Evolutionary conservation across 202 grass and related monocot species (phyloP).

Genomic region (Carex arenaria): DNA sequence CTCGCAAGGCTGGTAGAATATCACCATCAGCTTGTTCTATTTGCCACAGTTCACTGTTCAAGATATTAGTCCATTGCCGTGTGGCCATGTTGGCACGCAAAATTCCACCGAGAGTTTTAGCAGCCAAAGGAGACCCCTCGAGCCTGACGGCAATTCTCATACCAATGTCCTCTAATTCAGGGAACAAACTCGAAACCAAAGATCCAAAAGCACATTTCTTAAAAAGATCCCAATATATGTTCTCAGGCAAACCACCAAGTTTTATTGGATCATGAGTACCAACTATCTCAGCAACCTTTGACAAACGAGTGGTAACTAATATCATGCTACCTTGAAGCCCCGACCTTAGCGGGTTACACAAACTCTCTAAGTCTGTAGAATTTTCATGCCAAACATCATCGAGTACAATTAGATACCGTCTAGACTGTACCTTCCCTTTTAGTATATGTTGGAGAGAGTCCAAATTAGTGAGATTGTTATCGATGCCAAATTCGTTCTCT

Average conservation of each 20-base stretch:
- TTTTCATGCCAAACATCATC: slow-evolving; percentile 32
- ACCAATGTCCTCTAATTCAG: slow-evolving; percentile 24
- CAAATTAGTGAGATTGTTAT: not conserved
- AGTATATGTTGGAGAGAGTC: slow-evolving; percentile 14
- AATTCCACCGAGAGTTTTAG: slow-evolving; percentile 23
- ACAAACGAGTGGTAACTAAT: slow-evolving; percentile 29
- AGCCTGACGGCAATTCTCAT: slow-evolving; percentile 28
- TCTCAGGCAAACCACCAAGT: slow-evolving; percentile 12
- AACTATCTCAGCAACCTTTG: slow-evolving; percentile 12
- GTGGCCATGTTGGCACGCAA: slow-evolving; percentile 6
- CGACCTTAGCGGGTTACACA: not conserved
- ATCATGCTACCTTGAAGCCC: slow-evolving; percentile 18
- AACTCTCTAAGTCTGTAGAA: not conserved
- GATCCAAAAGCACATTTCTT: slow-evolving; percentile 7
- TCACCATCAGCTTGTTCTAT: slow-evolving; percentile 4
- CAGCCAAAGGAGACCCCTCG: slow-evolving; percentile 37
- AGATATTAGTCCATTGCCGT: slow-evolving; percentile 27
- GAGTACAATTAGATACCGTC: slow-evolving; percentile 23
- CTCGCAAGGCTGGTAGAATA: slow-evolving; percentile 6
- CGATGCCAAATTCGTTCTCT: not conserved
- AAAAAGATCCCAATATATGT: slow-evolving; percentile 23
- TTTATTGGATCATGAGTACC: not conserved
- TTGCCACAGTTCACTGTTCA: slow-evolving; percentile 31
- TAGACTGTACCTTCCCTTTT: not conserved
- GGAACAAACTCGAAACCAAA: not conserved